Percentiles rank a stretch among this genome's conserved stretches.
Evolutionary conservation across 2,329 filamentous ascomycete species (phyloP).

Genomic region (Amphichorda felina): DNA sequence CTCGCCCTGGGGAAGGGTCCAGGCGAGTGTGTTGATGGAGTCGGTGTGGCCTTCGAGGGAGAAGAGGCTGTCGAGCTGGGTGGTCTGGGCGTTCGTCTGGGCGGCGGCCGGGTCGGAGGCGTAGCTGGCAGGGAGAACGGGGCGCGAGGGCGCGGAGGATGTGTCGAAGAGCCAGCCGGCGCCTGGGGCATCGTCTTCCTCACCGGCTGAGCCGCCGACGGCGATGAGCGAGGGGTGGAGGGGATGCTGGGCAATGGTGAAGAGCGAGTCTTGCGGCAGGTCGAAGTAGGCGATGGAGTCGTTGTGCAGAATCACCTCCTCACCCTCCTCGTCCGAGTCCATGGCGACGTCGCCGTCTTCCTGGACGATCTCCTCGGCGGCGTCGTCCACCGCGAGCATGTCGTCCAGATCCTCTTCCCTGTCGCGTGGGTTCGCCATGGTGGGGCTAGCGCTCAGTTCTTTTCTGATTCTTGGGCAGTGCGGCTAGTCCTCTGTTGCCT

Average conservation of each 20-base stretch:
- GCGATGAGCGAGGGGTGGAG: slow-evolving; percentile 65
- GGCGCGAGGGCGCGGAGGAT: slow-evolving; percentile 46
- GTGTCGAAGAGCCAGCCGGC: slow-evolving; percentile 79
- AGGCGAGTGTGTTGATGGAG: slow-evolving; percentile 76
- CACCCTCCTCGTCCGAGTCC: slow-evolving; percentile 62
- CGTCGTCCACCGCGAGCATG: slow-evolving; percentile 67
- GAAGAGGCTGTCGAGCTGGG: slow-evolving; percentile 52
- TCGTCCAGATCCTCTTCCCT: slow-evolving; percentile 35
- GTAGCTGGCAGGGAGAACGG: slow-evolving; percentile 67
- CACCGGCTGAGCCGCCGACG: slow-evolving; percentile 65
- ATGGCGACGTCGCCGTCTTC: slow-evolving; percentile 58
- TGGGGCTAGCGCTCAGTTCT: not conserved
- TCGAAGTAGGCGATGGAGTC: slow-evolving; percentile 93
- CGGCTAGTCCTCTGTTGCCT: no score
- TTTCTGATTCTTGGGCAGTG: no score
- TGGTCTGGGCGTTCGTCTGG: slow-evolving; percentile 34
- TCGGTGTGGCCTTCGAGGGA: slow-evolving; percentile 84
- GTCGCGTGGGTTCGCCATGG: slow-evolving; percentile 9
- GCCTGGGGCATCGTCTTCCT: slow-evolving; percentile 51
- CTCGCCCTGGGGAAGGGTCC: slow-evolving; percentile 73
- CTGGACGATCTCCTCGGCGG: slow-evolving; percentile 58
- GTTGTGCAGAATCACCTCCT: slow-evolving; percentile 75
- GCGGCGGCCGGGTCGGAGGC: slow-evolving; percentile 51
- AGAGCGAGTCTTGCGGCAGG: slow-evolving; percentile 79
- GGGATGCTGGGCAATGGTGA: slow-evolving; percentile 90